Base-by-base conservation (phyloP, 2,329 filamentous ascomycete species). In the Scedosporium boydii region DNA sequence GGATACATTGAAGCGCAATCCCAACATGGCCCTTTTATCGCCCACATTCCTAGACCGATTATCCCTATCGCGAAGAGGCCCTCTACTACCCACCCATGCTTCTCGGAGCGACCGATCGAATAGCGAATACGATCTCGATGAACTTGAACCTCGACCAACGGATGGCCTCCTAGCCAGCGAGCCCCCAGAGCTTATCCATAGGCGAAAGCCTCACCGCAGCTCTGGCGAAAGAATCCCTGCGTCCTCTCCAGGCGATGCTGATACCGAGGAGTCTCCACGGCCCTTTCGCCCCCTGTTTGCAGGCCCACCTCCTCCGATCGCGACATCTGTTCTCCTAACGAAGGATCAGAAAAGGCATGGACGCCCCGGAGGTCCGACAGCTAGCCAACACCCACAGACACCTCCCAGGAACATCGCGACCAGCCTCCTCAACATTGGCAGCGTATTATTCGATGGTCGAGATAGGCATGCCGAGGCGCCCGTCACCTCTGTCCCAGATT, bases 291-390 rank as follows among this genome's bases (percentile, higher is more conserved):
- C 23, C 3, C 73, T 82, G 55, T 83, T 82, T 63, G 68, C 72
- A 2, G 79, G 80, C 1, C 80, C 81, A 0, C 81, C 81, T 0
- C 79, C 81, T 0, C 81, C 81, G 3, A 82, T 83, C 62, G 75
- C 78, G 1, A 66, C 71, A 5, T 81, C 80, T 0, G 71, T 75
- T 3, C 63, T 78, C 27, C 51, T 64, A 41, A 4, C 56, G 18
- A 55, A 61, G 14, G 29, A 56, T 61, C 62, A 21, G 61, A 78
- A 2, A 67, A 66, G n/a, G 66, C 63, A 59, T 63, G 65, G 59
- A 58, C n/a, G 27, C 63, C 14, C 64, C 67, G 1, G 66, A 68
- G 62, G 23, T 59, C 60, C 4, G 56, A 12, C 51, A 14, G 14
- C 10, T 10, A 56, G 21, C 4, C 56, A 18, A 58, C 41, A 59